A percentile compares a stretch with the other conserved stretches of the same genome.
phyloP scores from a whole-genome alignment of 176 grass and related monocot genomes.

The Aegilops bicornis region DNA sequence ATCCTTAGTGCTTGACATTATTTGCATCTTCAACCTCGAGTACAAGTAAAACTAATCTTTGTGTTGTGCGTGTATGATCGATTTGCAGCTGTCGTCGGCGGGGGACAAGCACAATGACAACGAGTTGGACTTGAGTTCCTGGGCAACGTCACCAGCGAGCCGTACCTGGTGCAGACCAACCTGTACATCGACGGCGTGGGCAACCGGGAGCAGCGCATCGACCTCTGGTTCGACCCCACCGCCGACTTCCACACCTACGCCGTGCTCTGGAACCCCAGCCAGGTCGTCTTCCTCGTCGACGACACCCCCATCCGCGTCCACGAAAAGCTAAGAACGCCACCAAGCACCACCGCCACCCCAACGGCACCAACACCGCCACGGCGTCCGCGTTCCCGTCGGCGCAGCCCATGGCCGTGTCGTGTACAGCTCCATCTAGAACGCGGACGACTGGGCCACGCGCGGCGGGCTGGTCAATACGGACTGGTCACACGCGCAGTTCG shows the following conservation, averaged over 20 bases:
- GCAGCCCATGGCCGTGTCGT: conserved; percentile 70
- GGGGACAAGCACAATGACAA: conserved; percentile 68
- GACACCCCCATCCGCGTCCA: conserved; percentile 89
- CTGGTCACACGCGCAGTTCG: conserved; percentile 95
- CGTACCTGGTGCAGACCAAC: conserved; percentile 96
- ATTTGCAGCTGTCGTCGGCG: conserved; percentile 54
- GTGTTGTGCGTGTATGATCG: rapidly evolving
- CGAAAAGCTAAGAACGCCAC: conserved; percentile 40
- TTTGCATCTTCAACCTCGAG: not conserved
- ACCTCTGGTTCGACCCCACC: conserved; percentile 94
- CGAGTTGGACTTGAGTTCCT: conserved; percentile 99
- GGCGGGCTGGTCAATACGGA: conserved; percentile 93
- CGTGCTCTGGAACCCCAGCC: conserved; percentile 86
- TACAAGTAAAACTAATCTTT: not conserved
- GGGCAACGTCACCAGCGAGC: conserved; percentile 80
- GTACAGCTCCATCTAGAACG: conserved; percentile 98
- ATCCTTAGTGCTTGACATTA: not conserved
- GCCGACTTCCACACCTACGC: conserved; percentile 80
- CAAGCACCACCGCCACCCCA: conserved; percentile 13
- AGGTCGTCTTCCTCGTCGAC: conserved; percentile 94
- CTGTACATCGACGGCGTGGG: conserved; percentile 92
- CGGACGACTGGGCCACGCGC: conserved; percentile 97
- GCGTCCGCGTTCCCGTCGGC: conserved; percentile 48
- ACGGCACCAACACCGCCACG: not conserved
- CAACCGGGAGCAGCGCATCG: conserved; percentile 96